Base-by-base conservation (phyloP, 164 flowering plant genomes). In the Amborella trichopoda region DNA sequence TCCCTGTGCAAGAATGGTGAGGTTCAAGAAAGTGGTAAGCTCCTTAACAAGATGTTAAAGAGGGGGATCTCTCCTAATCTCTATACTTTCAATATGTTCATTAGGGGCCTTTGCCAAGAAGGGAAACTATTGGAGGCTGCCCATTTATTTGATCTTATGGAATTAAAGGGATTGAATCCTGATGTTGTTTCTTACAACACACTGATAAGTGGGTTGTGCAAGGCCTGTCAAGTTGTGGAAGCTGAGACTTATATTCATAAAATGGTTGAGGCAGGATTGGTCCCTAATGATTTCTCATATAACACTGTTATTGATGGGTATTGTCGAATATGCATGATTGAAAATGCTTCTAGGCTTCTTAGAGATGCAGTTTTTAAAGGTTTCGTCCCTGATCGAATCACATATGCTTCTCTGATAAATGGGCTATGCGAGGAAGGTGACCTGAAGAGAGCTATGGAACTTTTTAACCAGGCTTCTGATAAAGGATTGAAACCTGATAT, bases 161-260 rank as follows among this genome's bases (percentile, higher is more conserved):
- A 27, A 12, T 54, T 39, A 26, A 66, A 69, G 45, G 82, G 80
- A 28, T 55, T 77, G 36, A 43, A 40, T 46, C 94, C 94, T 38
- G 95, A 89, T 68, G 78, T 77, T 30, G 79, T 84, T 32, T 69
- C 97, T 4, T 83, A 75, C 55, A 89, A 89, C 58, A 80, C 80
- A 17, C 59, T 89, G 18, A 75, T 89, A 23, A 51, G 63, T 67
- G 97, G 97, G 28, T 60, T 89, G 53, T 89, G 94, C 56, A 85
- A 72, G 69, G 67, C 59, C 52, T 64, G 20, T 26, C 68, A 63
- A 67, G 76, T 74, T 61, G 70, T 23, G 8, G 83, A 84, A 56
- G 93, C 97, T 16, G 93, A 84, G 67, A 6, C 6, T 11, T 76
- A 68, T 64, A 44, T 84, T 68, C 73, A 50, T 55, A 77, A 72